Evolutionary conservation across 2,329 filamentous ascomycete species (phyloP).

Genomic region (Fusarium sublunatum): DNA sequence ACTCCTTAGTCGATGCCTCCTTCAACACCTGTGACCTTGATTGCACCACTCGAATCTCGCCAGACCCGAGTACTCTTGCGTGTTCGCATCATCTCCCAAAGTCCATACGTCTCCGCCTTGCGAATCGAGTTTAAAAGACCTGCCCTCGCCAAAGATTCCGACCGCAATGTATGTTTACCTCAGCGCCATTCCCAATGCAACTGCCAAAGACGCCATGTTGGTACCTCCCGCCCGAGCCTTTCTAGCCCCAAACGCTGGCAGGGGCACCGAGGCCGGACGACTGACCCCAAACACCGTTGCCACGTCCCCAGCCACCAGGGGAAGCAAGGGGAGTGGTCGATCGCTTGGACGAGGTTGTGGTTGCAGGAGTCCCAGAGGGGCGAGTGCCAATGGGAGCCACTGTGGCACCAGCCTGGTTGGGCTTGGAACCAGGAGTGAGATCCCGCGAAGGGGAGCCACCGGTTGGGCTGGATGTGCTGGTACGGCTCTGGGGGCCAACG

Average conservation of each 20-base stretch:
- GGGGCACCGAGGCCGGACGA: constrained; percentile 85
- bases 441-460: constrained; percentile 81
- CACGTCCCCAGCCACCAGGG: constrained; percentile 84
- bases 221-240: constrained; percentile 1
- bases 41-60: constrained; percentile 36
- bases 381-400: constrained; percentile 96
- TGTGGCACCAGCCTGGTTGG: constrained; percentile 66
- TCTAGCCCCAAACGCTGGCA: constrained; percentile 92
- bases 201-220: constrained; percentile 29
- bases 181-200: constrained; percentile 48
- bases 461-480: constrained; percentile 84
- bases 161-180: constrained; percentile 41
- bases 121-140: constrained; percentile 17
- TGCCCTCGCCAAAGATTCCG: constrained; percentile 29
- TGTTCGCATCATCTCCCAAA: constrained; percentile 16
- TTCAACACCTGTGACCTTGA: constrained; percentile 37
- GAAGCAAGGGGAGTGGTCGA: constrained; percentile 92
- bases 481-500: constrained; percentile 72
- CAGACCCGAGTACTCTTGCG: constrained; percentile 35
- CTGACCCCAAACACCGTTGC: constrained; percentile 85
- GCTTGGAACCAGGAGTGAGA: constrained; percentile 64
- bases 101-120: constrained; percentile 17
- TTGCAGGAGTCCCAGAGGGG: constrained; percentile 70
- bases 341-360: constrained; percentile 71
- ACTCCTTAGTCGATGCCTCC: constrained; percentile 46